Conservation (phyloP, 371 early-diverging fungal genomes). For the Coemansia sp. region DNA sequence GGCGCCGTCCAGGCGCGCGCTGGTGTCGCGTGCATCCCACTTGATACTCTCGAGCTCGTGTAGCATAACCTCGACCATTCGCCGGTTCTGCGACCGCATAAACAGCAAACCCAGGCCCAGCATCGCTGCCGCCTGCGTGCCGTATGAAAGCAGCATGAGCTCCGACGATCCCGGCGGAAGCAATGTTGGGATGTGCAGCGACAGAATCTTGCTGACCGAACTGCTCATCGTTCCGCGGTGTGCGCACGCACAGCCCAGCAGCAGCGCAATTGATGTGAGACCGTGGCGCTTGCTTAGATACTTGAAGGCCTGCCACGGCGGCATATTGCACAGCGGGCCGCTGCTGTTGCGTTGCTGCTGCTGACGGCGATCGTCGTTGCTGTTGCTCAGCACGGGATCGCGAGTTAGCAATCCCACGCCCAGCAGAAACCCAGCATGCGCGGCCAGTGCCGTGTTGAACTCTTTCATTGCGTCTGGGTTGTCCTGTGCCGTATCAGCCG, state of each 20-base stretch:
- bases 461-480: slow-evolving; percentile 10
- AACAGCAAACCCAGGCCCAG: slow-evolving; percentile 77
- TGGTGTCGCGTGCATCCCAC: slow-evolving; percentile 40
- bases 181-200: slow-evolving; percentile 72
- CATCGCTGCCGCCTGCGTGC: slow-evolving; percentile 64
- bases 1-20: slow-evolving; percentile 43
- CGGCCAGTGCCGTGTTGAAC: slow-evolving; percentile 20
- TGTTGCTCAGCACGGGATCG: background rate
- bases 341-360: slow-evolving; percentile 30
- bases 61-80: slow-evolving; percentile 70
- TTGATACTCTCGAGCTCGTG: slow-evolving; percentile 61
- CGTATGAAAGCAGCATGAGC: slow-evolving; percentile 58
- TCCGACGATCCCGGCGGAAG: slow-evolving; percentile 57
- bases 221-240: slow-evolving; percentile 67
- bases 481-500: slow-evolving; percentile 43
- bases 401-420: slow-evolving; percentile 67
- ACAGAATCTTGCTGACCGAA: slow-evolving; percentile 64
- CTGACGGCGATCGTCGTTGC: background rate
- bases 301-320: slow-evolving; percentile 60
- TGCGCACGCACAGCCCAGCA: slow-evolving; percentile 74
- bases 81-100: slow-evolving; percentile 64
- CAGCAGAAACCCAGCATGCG: slow-evolving; percentile 79
- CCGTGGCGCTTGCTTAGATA: slow-evolving; percentile 69
- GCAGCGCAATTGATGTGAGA: slow-evolving; percentile 66
- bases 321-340: slow-evolving; percentile 68